Percentiles rank a stretch among this genome's conserved stretches.
Evolutionary conservation across 495 filamentous ascomycete species (phyloP).

Genomic region (Neurospora sp.): DNA sequence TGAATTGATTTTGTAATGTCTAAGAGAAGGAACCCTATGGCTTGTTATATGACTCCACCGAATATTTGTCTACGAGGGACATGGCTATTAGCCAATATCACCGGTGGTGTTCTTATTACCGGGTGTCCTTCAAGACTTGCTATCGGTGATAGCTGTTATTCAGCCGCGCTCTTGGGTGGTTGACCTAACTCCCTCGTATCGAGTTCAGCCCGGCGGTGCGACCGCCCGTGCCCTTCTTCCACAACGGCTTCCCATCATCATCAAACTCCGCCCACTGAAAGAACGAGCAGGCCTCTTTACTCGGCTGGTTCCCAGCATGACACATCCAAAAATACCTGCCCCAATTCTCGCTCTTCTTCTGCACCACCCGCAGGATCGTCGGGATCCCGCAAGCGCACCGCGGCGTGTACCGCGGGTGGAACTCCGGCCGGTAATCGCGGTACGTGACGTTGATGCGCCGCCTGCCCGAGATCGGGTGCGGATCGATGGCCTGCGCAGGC

Average conservation of each 20-base stretch:
- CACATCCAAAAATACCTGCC: constrained; percentile 96
- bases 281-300: constrained; percentile 65
- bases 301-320: constrained; percentile 63
- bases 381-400: constrained; percentile 57
- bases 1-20: neutral
- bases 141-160: neutral
- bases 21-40: neutral
- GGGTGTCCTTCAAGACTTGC: neutral
- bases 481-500: constrained; percentile 62
- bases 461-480: constrained; percentile 71
- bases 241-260: constrained; percentile 70
- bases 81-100: neutral
- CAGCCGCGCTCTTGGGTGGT: neutral
- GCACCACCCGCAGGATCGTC: constrained; percentile 66
- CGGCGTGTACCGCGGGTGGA: constrained; percentile 63
- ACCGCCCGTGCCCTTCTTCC: constrained; percentile 26
- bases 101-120: neutral
- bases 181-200: neutral
- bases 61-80: neutral
- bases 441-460: constrained; percentile 89
- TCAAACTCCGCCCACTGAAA: constrained; percentile 90
- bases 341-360: constrained; percentile 59
- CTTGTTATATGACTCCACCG: neutral
- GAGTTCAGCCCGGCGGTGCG: neutral
- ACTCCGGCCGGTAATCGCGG: constrained; percentile 65